Conservation (phyloP, 1,284 basidiomycete genomes). For the Leccinum laetum region DNA sequence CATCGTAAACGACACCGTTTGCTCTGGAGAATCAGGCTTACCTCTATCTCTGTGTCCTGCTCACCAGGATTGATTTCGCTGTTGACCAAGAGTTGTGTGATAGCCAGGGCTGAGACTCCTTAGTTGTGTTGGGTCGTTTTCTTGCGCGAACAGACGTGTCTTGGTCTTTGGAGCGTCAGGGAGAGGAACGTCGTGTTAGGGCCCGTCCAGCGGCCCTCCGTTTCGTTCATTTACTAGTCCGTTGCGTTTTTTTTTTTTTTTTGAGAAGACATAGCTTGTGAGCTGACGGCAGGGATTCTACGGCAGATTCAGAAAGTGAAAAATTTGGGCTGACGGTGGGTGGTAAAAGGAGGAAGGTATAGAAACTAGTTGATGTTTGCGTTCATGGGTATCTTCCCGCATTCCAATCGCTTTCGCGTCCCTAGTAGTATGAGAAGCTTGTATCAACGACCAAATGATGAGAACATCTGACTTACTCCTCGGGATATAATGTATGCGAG, state of each 20-base stretch:
- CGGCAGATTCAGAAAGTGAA: too few relatives aligned
- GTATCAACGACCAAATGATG: too few relatives aligned
- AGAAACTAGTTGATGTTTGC: neutral
- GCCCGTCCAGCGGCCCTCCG: too few relatives aligned
- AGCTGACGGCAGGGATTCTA: too few relatives aligned
- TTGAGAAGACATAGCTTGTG: neutral
- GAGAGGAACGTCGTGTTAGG: too few relatives aligned
- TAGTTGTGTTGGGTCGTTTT: slow-evolving; percentile 99
- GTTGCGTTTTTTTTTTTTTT: too few relatives aligned
- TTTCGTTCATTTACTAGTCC: too few relatives aligned
- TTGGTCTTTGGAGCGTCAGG: slow-evolving; percentile 70
- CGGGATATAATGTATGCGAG: neutral
- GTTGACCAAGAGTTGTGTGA: slow-evolving; percentile 94
- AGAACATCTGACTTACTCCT: neutral
- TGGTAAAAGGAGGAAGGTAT: too few relatives aligned
- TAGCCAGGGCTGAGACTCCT: slow-evolving; percentile 97
- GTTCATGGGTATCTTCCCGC: neutral
- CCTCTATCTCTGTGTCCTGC: slow-evolving; percentile 98
- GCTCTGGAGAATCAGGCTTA: slow-evolving; percentile 32
- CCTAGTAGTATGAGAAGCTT: neutral
- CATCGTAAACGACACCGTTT: slow-evolving; percentile 19
- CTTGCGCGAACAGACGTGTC: slow-evolving; percentile 98
- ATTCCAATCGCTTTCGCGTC: neutral
- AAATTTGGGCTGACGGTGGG: too few relatives aligned
- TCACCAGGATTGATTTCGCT: slow-evolving; percentile 96